phyloP scores from a whole-genome alignment of 2,329 filamentous ascomycete species.

The Plenodomus lindquistii region DNA sequence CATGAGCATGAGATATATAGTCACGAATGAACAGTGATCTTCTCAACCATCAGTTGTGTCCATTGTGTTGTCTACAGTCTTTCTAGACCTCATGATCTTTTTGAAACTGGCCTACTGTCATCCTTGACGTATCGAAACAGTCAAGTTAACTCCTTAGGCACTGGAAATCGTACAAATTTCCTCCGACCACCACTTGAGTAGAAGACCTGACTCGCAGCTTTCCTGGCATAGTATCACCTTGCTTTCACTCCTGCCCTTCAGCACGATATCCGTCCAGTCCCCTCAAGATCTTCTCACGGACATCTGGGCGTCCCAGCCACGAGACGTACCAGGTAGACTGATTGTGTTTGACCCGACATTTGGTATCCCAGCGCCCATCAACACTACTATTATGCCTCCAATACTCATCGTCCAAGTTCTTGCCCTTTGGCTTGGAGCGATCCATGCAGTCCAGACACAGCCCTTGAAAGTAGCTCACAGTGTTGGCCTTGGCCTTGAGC shows the following conservation, averaged over 20 bases:
- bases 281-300: conserved; percentile 19
- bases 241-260: background rate
- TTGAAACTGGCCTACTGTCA: too few species aligned
- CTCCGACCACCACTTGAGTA: too few species aligned
- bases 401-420: conserved; percentile 21
- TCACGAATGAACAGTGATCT: conserved; percentile 1
- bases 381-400: conserved; percentile 19
- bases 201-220: too few species aligned
- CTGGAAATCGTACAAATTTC: too few species aligned
- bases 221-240: background rate
- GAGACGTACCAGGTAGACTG: conserved; percentile 37
- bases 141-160: too few species aligned
- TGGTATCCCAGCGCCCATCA: conserved; percentile 27
- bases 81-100: too few species aligned
- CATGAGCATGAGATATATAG: conserved; percentile 3
- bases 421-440: conserved; percentile 10
- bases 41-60: background rate
- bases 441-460: conserved; percentile 41
- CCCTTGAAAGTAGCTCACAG: conserved; percentile 30
- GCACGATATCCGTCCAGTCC: conserved; percentile 6
- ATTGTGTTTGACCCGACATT: conserved; percentile 26
- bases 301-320: conserved; percentile 24
- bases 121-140: too few species aligned
- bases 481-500: conserved; percentile 3
- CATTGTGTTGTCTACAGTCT: background rate